These are phyloP conservation scores for Platanthera guangdongensis DNA, from an alignment of 106 monocot species.

Conservation along the genomic window DNA sequence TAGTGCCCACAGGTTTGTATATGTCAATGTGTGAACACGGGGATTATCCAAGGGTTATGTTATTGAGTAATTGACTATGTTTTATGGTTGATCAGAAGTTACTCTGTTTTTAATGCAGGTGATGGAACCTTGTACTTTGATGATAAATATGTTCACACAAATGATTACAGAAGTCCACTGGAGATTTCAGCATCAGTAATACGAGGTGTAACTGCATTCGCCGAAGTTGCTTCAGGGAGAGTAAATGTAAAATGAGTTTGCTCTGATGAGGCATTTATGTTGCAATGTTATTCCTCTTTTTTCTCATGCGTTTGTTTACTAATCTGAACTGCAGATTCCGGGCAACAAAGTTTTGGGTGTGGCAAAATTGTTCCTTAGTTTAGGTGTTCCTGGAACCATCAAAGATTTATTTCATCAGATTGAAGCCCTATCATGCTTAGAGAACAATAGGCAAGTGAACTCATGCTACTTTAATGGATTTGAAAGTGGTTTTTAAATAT, in stretches of 20 bases:
- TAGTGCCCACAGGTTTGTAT: background rate
- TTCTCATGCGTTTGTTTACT: constrained; percentile 14
- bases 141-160: constrained; percentile 66
- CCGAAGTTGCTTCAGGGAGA: constrained; percentile 53
- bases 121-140: constrained; percentile 88
- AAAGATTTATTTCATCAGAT: constrained; percentile 82
- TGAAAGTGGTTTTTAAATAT: background rate
- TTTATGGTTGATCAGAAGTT: background rate
- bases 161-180: constrained; percentile 71
- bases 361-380: constrained; percentile 76
- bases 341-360: constrained; percentile 78
- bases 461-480: background rate
- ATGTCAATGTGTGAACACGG: background rate
- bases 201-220: constrained; percentile 63
- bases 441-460: constrained; percentile 58
- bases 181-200: constrained; percentile 63
- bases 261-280: background rate
- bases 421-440: constrained; percentile 73
- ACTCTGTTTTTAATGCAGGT: constrained; percentile 31
- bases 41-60: background rate
- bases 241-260: constrained; percentile 46
- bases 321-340: constrained; percentile 50
- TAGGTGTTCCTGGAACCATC: constrained; percentile 80
- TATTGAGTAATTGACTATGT: background rate
- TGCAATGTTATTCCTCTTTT: background rate